These are phyloP conservation scores for Suillus variegatus DNA, from an alignment of 768 basidiomycete species.

Conservation along the genomic window DNA sequence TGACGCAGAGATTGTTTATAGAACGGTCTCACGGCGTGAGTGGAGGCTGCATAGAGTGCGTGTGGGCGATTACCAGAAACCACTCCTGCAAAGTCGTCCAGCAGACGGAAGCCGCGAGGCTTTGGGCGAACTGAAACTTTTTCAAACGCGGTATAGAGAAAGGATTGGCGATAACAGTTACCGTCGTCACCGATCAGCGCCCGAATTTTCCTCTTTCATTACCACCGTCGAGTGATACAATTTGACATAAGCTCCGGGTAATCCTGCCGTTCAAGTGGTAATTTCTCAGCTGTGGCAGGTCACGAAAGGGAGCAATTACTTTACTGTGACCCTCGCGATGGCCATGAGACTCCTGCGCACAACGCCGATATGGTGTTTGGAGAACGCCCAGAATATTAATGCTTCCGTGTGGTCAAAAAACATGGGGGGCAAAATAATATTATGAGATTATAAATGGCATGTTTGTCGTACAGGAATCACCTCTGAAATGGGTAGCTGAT, in stretches of 20 bases:
- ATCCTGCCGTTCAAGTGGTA: neutral
- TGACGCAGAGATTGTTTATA: neutral
- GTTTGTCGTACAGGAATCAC: neutral
- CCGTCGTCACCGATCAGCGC: neutral
- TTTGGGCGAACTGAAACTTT: neutral
- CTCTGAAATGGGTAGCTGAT: neutral
- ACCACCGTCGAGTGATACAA: neutral
- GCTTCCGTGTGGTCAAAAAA: neutral
- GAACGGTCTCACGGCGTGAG: neutral
- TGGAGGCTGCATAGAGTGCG: neutral
- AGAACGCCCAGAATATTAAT: neutral
- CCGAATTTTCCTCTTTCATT: neutral
- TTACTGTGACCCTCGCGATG: neutral
- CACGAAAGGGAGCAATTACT: neutral
- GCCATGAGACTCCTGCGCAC: neutral
- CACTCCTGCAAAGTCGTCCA: neutral
- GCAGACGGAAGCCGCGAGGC: neutral
- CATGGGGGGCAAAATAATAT: neutral
- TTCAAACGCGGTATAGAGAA: neutral
- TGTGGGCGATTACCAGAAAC: neutral
- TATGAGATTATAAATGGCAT: neutral
- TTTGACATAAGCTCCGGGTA: neutral
- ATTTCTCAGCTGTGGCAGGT: neutral
- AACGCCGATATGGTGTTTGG: constrained; percentile 4
- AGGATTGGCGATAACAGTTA: neutral